Percentiles rank a stretch among this genome's conserved stretches.
phyloP scores from a whole-genome alignment of 306 rosid species.

The Chamaecrista fasciculata region DNA sequence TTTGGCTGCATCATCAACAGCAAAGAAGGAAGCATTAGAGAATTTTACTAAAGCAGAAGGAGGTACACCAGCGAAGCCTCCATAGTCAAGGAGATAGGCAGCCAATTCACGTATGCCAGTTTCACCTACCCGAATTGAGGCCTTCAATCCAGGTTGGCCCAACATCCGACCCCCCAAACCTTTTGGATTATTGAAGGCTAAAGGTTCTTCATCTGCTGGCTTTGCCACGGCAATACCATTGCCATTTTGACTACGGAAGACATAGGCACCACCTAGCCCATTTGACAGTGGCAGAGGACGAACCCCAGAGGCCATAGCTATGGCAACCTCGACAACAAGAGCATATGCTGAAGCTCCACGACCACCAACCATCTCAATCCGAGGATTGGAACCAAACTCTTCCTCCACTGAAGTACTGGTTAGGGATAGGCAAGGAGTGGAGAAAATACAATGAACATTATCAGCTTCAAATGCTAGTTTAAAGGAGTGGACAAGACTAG shows the following conservation, averaged over 20 bases:
- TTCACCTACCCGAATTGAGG: slow-evolving; percentile 76
- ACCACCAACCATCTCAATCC: slow-evolving; percentile 62
- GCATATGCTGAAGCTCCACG: slow-evolving; percentile 52
- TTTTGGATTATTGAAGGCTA: slow-evolving; percentile 68
- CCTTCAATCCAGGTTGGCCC: slow-evolving; percentile 73
- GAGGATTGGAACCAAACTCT: slow-evolving; percentile 48
- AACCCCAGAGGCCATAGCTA: slow-evolving; percentile 74
- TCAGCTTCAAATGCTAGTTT: slow-evolving; percentile 48
- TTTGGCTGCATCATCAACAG: slow-evolving; percentile 26
- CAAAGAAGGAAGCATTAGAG: slow-evolving; percentile 56
- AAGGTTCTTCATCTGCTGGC: slow-evolving; percentile 86
- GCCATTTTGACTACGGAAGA: slow-evolving; percentile 57
- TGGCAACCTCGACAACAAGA: slow-evolving; percentile 78
- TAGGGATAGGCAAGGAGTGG: slow-evolving; percentile 84
- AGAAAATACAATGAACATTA: slow-evolving; percentile 74
- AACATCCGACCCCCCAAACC: slow-evolving; percentile 56
- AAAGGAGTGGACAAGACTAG: slow-evolving; percentile 42
- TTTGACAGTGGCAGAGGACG: slow-evolving; percentile 57
- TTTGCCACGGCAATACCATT: slow-evolving; percentile 75
- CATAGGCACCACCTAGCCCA: slow-evolving; percentile 83
- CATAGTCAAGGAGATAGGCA: slow-evolving; percentile 91
- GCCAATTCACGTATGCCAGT: slow-evolving; percentile 83
- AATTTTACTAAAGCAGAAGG: slow-evolving; percentile 85
- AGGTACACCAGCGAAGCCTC: slow-evolving; percentile 82
- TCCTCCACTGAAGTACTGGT: slow-evolving; percentile 43